Evolutionary conservation across 495 filamentous ascomycete species (phyloP).

Genomic region (Podospora didyma): DNA sequence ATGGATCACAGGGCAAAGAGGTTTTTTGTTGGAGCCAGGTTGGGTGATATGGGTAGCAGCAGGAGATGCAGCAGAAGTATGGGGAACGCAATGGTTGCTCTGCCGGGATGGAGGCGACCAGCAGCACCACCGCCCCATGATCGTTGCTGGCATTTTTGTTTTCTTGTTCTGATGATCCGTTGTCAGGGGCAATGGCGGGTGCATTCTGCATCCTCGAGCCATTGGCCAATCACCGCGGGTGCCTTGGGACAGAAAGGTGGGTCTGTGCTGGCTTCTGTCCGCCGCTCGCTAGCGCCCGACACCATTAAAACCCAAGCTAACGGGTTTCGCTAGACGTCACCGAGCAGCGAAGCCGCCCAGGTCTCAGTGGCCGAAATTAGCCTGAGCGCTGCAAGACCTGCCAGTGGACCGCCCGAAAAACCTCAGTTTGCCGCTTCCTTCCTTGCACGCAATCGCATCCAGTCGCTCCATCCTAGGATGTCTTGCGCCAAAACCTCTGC

Average conservation of each 20-base stretch:
- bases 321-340: constrained; percentile 10
- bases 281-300: not conserved
- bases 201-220: not conserved
- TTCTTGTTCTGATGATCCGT: constrained; percentile 12
- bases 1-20: too few species aligned
- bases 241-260: not conserved
- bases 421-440: too few species aligned
- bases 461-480: not conserved
- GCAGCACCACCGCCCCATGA: constrained; percentile 6
- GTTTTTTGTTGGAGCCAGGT: not conserved
- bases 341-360: constrained; percentile 5
- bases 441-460: too few species aligned
- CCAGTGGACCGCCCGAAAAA: not conserved
- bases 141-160: constrained; percentile 20
- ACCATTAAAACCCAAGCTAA: constrained; percentile 8
- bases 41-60: constrained; percentile 10
- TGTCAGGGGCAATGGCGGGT: constrained; percentile 6
- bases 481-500: not conserved
- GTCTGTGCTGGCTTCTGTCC: not conserved
- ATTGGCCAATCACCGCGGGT: not conserved
- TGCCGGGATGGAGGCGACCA: constrained; percentile 11
- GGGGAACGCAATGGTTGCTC: constrained; percentile 19
- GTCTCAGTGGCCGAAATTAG: not conserved
- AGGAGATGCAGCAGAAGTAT: constrained; percentile 5
- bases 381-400: not conserved